Conservation (phyloP, 202 grass and related monocot species). For the Brachypodium distachyon region DNA sequence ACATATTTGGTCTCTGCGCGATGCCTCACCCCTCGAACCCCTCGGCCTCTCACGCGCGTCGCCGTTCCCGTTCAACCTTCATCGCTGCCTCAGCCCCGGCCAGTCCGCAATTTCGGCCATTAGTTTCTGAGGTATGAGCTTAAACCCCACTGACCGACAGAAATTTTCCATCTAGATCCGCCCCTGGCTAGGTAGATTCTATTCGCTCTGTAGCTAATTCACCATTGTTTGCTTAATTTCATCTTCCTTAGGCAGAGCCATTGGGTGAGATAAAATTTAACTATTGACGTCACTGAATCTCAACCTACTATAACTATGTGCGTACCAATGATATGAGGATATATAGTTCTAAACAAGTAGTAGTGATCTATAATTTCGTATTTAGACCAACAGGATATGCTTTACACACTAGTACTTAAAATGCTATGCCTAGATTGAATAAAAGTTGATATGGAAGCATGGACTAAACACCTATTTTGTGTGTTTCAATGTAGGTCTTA, state of each 20-base stretch:
- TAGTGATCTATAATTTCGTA: neutral
- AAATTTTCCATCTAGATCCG: too few species aligned
- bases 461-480: neutral
- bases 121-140: too few species aligned
- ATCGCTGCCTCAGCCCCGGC: too few species aligned
- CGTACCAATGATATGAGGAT: neutral
- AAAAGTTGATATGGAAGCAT: neutral
- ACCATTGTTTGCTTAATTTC: neutral
- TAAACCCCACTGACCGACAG: too few species aligned
- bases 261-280: neutral
- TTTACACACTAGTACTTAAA: too few species aligned
- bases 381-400: neutral
- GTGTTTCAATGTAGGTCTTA: neutral
- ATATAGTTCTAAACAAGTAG: neutral
- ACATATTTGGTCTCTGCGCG: too few species aligned
- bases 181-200: too few species aligned
- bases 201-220: too few species aligned
- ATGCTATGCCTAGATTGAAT: neutral
- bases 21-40: too few species aligned
- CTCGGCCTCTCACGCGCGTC: too few species aligned
- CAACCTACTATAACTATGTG: neutral
- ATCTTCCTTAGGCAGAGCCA: neutral
- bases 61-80: too few species aligned
- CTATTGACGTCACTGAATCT: neutral
- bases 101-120: too few species aligned